A percentile compares a stretch with the other conserved stretches of the same genome.
phyloP scores from a whole-genome alignment of 441 rosid genomes.

The Adansonia madagascariensis region DNA sequence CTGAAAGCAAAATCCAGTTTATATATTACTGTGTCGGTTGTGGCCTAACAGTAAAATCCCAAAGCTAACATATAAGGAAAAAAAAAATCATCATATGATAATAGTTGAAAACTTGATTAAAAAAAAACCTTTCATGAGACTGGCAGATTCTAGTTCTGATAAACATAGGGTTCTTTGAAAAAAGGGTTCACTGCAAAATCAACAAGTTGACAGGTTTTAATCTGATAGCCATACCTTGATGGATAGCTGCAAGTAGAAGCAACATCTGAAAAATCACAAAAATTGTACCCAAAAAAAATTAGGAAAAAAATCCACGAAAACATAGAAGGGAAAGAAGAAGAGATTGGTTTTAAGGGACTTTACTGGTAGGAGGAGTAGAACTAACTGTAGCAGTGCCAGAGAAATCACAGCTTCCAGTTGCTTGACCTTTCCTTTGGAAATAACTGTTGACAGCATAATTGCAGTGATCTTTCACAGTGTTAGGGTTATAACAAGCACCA shows the following conservation, averaged over 20 bases:
- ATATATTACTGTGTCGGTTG: conserved; percentile 12
- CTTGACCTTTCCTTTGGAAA: conserved; percentile 73
- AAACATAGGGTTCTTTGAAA: not conserved
- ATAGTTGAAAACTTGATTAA: not conserved
- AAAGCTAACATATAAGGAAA: not conserved
- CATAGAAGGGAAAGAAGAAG: conserved; percentile 5
- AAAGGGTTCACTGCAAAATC: not conserved
- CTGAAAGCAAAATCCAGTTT: conserved; percentile 31
- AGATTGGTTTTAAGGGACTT: conserved; percentile 17
- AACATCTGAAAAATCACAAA: conserved; percentile 49
- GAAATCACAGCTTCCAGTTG: conserved; percentile 70
- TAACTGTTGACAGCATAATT: conserved; percentile 93
- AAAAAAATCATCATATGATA: not conserved
- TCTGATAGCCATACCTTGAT: conserved; percentile 54
- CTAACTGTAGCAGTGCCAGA: conserved; percentile 58
- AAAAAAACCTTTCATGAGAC: not conserved
- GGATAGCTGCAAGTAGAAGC: conserved; percentile 59
- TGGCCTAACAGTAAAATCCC: not conserved
- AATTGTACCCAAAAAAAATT: not conserved
- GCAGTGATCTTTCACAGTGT: conserved; percentile 88
- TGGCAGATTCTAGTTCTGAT: not conserved
- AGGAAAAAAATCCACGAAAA: not conserved
- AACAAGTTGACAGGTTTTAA: conserved; percentile 1
- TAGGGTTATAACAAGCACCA: conserved; percentile 80
- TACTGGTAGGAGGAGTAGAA: conserved; percentile 62